Percentiles rank a stretch among this genome's conserved stretches.
Evolutionary conservation across 176 grass and related monocot genomes (phyloP).

Genomic region (Pharus latifolius): DNA sequence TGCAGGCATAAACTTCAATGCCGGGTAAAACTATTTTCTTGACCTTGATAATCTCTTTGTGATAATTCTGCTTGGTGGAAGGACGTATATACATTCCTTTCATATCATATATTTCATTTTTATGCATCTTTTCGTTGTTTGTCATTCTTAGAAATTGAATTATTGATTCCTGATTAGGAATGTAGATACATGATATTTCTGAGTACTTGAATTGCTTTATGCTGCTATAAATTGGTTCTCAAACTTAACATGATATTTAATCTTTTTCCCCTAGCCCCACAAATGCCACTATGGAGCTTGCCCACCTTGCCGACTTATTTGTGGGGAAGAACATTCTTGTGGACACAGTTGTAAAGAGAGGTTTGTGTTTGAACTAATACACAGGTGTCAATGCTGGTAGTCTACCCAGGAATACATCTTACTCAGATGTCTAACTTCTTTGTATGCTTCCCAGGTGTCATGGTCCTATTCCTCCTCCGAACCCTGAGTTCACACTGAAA

Average conservation of each 20-base stretch:
- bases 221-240: background rate
- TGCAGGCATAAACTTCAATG: conserved; percentile 77
- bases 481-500: conserved; percentile 81
- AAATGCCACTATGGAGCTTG: conserved; percentile 98
- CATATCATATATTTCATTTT: background rate
- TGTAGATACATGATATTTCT: conserved; percentile 10
- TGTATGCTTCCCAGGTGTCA: conserved; percentile 48
- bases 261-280: conserved; percentile 55
- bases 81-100: background rate
- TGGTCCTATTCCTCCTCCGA: conserved; percentile 80
- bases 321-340: conserved; percentile 70
- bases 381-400: background rate
- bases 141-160: background rate
- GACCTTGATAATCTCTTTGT: conserved; percentile 8
- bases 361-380: conserved; percentile 24
- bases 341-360: conserved; percentile 91
- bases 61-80: background rate
- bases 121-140: background rate
- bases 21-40: conserved; percentile 40
- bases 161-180: background rate
- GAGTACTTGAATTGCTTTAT: conserved; percentile 5
- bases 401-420: background rate
- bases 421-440: background rate
- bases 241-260: background rate
- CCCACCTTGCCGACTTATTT: conserved; percentile 82